phyloP scores from a whole-genome alignment of 164 flowering plant species.

The Tetracentron sinense region DNA sequence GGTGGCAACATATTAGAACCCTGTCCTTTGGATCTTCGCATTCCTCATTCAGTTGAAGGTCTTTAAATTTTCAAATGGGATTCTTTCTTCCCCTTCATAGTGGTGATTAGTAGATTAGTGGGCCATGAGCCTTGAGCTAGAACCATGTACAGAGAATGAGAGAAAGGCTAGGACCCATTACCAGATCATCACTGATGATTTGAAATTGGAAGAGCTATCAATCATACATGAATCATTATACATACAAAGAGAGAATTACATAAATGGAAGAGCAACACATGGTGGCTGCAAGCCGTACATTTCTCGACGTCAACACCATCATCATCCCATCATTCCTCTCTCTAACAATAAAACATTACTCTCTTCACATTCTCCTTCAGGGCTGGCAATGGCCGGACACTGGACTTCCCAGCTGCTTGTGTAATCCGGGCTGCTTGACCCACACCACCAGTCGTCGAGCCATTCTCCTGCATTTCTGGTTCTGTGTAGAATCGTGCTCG shows the following conservation, averaged over 20 bases:
- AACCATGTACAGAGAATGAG: too few relatives aligned
- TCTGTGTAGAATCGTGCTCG: constrained; percentile 95
- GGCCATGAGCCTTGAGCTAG: too few relatives aligned
- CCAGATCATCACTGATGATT: neutral
- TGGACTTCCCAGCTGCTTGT: constrained; percentile 38
- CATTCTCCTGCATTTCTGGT: constrained; percentile 63
- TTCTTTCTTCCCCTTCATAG: too few relatives aligned
- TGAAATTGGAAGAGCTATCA: neutral
- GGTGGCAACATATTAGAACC: too few relatives aligned
- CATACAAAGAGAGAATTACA: constrained; percentile 5
- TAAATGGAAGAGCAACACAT: neutral
- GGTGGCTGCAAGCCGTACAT: neutral
- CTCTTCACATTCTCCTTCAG: constrained; percentile 87
- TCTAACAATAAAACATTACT: constrained; percentile 90
- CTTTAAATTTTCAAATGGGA: too few relatives aligned
- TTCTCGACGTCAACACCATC: too few relatives aligned
- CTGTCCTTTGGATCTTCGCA: too few relatives aligned
- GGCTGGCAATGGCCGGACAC: constrained; percentile 76
- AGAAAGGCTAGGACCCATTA: too few relatives aligned
- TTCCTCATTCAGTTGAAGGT: too few relatives aligned
- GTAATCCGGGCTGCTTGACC: constrained; percentile 25
- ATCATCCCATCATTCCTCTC: neutral
- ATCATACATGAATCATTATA: constrained; percentile 4
- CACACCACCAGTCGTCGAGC: constrained; percentile 30
- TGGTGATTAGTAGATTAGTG: too few relatives aligned